Conservation (phyloP, 164 flowering plant species). For the Chloranthus sessilifolius region DNA sequence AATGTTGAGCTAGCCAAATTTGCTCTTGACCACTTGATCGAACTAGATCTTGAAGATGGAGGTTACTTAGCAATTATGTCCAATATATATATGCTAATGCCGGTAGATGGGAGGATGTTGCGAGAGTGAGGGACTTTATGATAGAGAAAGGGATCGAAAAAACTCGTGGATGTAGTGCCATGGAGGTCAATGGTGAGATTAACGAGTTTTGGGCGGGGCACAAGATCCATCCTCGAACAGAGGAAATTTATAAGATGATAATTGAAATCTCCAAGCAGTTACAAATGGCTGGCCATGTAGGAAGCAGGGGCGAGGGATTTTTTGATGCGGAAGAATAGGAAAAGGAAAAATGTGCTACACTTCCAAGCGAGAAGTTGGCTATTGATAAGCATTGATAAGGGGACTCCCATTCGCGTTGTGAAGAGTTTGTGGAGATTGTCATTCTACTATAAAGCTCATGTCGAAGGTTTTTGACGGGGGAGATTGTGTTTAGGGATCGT, state of each 20-base stretch:
- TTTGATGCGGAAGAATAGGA: constrained; percentile 35
- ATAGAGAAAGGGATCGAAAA: constrained; percentile 19
- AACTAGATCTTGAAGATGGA: constrained; percentile 25
- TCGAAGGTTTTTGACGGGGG: constrained; percentile 18
- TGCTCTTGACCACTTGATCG: constrained; percentile 26
- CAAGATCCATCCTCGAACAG: constrained; percentile 20
- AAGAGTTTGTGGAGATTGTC: constrained; percentile 32
- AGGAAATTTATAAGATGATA: constrained; percentile 23
- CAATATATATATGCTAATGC: constrained; percentile 36
- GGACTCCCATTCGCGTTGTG: constrained; percentile 10
- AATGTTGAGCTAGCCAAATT: constrained; percentile 27
- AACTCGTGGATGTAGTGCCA: constrained; percentile 19
- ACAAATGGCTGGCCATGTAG: constrained; percentile 22
- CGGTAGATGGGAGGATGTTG: constrained; percentile 29
- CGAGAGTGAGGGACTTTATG: constrained; percentile 25
- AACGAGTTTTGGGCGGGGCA: constrained; percentile 28
- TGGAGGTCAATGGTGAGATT: constrained; percentile 23
- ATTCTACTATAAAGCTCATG: constrained; percentile 24
- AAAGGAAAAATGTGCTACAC: constrained; percentile 18
- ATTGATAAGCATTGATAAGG: constrained; percentile 17
- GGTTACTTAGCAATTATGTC: constrained; percentile 31
- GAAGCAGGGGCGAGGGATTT: constrained; percentile 23
- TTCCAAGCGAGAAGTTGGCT: constrained; percentile 21
- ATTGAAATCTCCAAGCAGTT: constrained; percentile 21
- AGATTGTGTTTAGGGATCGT: constrained; percentile 8